Base-by-base conservation (phyloP, 306 rosid species). In the Astragalus membranaceus region DNA sequence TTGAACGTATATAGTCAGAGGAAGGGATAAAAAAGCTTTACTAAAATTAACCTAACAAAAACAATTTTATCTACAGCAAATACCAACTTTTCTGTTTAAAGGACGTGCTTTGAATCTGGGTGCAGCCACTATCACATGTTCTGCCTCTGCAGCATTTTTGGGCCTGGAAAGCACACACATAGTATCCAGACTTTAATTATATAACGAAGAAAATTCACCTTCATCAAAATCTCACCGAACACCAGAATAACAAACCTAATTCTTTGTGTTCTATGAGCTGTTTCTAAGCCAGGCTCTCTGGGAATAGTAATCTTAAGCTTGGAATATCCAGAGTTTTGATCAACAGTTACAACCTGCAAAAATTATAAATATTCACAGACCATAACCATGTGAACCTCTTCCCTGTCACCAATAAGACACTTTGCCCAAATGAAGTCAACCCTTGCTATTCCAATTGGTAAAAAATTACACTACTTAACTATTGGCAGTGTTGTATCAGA, bases 101-200 rank as follows among this genome's bases (percentile, higher is more conserved):
- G 95, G 99, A 10, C 92, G 96, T 46, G 99, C 97, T 89, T 84
- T 91, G 78, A 95, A 89, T 77, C 84, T 85, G 56, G 76, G 84
- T 58, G 77, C 74, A 61, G 82, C 54, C 66, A 83, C 32, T 35
- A 78, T 64, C 65, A 41, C 81, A 52, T 41, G 51, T 60, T 86
- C 92, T 43, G 79, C 62, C 76, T 87, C 85, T 67, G 89, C 70
- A 61, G 43, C 82, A 80, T 73, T 85, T 67, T 77, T 89, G 23
- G 92, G 83, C 79, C 96, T 91, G 87, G 44, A 69, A 83, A 63
- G 15, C 58, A 65, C 55, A 49, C 9, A 32, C 15, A 20, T 20
- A 58, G 78, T 64, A 29, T 73, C 16, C 61, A 67, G 10, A 74
- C 49, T 52, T 75, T 65, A 29, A 48, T 26, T 50, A 49, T 58